Conservation (phyloP, 1,139 yeast genomes). For the Zygosaccharomyces pseudobailii region DNA sequence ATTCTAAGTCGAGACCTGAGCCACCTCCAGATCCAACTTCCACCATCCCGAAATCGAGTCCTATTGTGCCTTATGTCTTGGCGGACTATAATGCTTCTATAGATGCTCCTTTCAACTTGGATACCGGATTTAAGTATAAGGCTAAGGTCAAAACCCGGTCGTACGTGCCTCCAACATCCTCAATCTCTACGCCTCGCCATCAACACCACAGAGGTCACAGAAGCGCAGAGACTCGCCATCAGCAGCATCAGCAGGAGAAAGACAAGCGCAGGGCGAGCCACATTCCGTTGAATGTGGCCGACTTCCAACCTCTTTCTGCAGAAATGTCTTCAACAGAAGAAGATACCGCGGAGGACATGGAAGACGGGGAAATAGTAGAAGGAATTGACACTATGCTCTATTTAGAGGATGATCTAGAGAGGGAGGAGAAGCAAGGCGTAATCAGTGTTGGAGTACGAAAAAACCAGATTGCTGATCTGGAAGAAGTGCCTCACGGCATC, state of each 20-base stretch:
- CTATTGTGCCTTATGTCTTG: conserved; percentile 68
- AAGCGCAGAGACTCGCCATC: background rate
- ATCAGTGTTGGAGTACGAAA: conserved; percentile 43
- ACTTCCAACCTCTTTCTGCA: conserved; percentile 42
- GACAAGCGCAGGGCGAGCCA: conserved; percentile 19
- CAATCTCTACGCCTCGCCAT: background rate
- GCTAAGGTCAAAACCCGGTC: background rate
- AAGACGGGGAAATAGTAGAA: conserved; percentile 8
- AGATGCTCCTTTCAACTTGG: conserved; percentile 66
- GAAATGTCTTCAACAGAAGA: conserved; percentile 38
- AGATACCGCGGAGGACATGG: conserved; percentile 8
- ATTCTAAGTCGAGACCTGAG: conserved; percentile 51
- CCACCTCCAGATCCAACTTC: conserved; percentile 69
- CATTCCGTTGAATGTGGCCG: conserved; percentile 43
- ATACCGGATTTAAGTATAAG: conserved; percentile 5
- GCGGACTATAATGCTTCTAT: conserved; percentile 69
- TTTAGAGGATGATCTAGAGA: conserved; percentile 1
- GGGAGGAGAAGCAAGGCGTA: conserved; percentile 8
- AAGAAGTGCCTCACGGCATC: conserved; percentile 93
- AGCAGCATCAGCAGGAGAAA: background rate
- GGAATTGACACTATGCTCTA: conserved; percentile 1
- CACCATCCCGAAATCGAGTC: conserved; percentile 68
- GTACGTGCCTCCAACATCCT: background rate
- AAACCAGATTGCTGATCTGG: conserved; percentile 83
- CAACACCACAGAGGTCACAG: background rate